These are phyloP conservation scores for Coniella vitis DNA, from an alignment of 2,329 filamentous ascomycete genomes.

Conservation along the genomic window DNA sequence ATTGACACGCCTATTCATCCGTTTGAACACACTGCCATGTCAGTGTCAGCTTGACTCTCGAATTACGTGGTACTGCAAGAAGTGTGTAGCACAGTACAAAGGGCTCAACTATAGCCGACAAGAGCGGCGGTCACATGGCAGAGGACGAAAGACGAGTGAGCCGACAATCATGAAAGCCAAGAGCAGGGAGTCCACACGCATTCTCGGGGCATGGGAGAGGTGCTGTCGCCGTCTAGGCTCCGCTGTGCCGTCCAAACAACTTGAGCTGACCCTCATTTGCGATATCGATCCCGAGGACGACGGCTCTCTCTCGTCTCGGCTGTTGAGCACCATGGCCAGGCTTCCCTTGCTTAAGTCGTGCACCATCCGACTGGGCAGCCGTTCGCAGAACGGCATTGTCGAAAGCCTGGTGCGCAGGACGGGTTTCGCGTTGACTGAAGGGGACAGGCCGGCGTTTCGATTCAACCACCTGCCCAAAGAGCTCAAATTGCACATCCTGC, in stretches of 20 bases:
- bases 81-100: no score
- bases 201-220: not conserved
- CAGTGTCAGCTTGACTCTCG: not conserved
- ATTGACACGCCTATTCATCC: not conserved
- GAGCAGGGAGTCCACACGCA: not conserved
- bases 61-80: not conserved
- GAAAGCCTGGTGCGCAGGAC: not conserved
- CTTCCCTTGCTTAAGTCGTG: constrained; percentile 1
- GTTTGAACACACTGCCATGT: not conserved
- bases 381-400: not conserved
- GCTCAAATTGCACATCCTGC: not conserved
- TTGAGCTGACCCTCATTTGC: not conserved
- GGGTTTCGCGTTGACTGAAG: not conserved
- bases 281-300: not conserved
- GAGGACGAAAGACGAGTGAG: no score
- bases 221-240: constrained; percentile 3
- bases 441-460: not conserved
- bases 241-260: not conserved
- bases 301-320: not conserved
- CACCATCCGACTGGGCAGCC: constrained; percentile 2
- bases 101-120: no score
- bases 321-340: not conserved
- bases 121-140: no score
- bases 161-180: no score
- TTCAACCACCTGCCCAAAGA: constrained; percentile 1